Base-by-base conservation (phyloP, 2,329 filamentous ascomycete species). In the Claviceps spartinae region DNA sequence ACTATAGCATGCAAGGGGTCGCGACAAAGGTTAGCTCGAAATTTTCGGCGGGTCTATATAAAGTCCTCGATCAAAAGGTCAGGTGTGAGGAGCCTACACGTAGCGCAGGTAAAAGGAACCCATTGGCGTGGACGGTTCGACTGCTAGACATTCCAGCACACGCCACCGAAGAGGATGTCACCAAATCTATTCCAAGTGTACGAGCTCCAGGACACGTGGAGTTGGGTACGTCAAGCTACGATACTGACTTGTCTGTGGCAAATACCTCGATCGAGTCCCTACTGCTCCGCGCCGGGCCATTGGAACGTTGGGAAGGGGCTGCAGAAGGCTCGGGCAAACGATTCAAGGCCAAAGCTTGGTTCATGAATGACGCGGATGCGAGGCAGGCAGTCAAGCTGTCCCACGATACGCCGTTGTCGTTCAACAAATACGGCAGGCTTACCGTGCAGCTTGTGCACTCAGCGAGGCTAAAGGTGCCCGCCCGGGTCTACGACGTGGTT, bases 291-390 rank as follows among this genome's bases (percentile, higher is more conserved):
- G 52, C 64, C 11, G 69, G 69, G 0, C 58, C 62, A 0, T 47
- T 72, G 3, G 66, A 69, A 53, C 60, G 56, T 48, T 69, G 65
- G 62, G 60, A 64, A 24, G 53, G 60, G 3, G 58, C 52, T 1
- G 53, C 49, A 2, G 56, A 59, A 5, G 46, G 54, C 4, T 48
- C 54, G 0, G 63, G 63, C 1, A 71, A 67, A 50, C 61, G 70
- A 2, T 54, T 67, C 18, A 71, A 71, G 56, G 71, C 65, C 0
- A 65, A 59, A 16, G 72, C 67, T 1, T 59, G 62, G 2, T 76
- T 73, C 48, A 24, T 59, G 6, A 57, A 67, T 2, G 67, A 70
- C 48, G 58, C 58, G 0, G 64, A 71, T 43, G 72, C 72, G 0
- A 55, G 55, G 42, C 55, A 63, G n/a, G 70, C 69, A 0, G 63